A percentile compares a stretch with the other conserved stretches of the same genome.
Evolutionary conservation across 2,329 filamentous ascomycete species (phyloP).

Genomic region (Sporothrix pseudoabietina): DNA sequence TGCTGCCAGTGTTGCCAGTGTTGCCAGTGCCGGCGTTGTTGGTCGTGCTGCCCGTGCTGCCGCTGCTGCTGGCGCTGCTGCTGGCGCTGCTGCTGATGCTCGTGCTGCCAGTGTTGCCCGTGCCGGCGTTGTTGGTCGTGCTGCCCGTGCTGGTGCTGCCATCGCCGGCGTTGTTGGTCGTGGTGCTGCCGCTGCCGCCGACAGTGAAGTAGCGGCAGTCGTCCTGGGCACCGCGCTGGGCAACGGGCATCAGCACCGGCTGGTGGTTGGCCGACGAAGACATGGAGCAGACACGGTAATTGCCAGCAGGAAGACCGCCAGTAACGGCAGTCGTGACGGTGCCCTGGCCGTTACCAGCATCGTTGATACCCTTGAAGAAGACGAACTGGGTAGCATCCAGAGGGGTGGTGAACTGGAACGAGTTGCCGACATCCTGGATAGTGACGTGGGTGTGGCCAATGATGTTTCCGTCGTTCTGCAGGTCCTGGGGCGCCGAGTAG

Average conservation of each 20-base stretch:
- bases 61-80: slow-evolving; percentile 44
- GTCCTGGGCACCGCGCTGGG: slow-evolving; percentile 67
- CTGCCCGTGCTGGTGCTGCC: slow-evolving; percentile 29
- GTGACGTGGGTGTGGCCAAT: slow-evolving; percentile 65
- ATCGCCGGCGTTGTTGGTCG: slow-evolving; percentile 35
- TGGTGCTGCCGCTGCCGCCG: slow-evolving; percentile 35
- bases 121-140: slow-evolving; percentile 36
- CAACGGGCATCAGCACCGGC: slow-evolving; percentile 66
- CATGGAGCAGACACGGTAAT: slow-evolving; percentile 69
- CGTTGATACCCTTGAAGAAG: slow-evolving; percentile 70
- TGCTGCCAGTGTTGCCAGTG: slow-evolving; percentile 34
- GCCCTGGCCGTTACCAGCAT: slow-evolving; percentile 59
- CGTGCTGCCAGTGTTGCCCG: slow-evolving; percentile 29
- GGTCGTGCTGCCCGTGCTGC: slow-evolving; percentile 35
- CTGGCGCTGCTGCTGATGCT: slow-evolving; percentile 32
- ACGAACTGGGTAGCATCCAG: slow-evolving; percentile 57
- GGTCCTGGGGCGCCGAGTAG: slow-evolving; percentile 62
- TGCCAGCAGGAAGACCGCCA: slow-evolving; percentile 62
- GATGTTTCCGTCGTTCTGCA: slow-evolving; percentile 53
- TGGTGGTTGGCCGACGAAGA: slow-evolving; percentile 65
- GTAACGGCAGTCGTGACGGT: slow-evolving; percentile 56
- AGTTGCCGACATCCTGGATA: slow-evolving; percentile 57
- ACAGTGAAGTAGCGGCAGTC: slow-evolving; percentile 65
- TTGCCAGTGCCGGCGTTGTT: slow-evolving; percentile 34
- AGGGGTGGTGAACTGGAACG: slow-evolving; percentile 53